A percentile compares a stretch with the other conserved stretches of the same genome.
These are phyloP conservation scores for Tephrocybe sp. DNA, from an alignment of 768 basidiomycete genomes.

Conservation along the genomic window DNA sequence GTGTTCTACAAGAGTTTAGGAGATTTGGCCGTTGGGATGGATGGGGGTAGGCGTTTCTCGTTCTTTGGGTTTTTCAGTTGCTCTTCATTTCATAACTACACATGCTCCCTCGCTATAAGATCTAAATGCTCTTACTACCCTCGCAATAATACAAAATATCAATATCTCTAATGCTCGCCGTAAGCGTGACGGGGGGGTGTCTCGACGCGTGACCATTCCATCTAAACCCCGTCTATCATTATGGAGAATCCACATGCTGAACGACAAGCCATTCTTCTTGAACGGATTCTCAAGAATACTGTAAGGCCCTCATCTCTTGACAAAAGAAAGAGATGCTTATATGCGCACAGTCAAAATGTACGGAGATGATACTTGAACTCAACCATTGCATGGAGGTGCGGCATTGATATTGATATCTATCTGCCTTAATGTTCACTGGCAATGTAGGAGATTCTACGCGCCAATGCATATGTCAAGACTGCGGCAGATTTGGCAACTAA, in stretches of 20 bases:
- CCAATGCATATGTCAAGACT: constrained; percentile 73
- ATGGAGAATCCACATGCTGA: constrained; percentile 98
- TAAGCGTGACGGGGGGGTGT: constrained; percentile 13
- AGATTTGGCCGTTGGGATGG: constrained; percentile 89
- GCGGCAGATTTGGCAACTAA: constrained; percentile 84
- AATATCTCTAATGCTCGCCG: neutral
- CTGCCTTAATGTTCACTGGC: constrained; percentile 2
- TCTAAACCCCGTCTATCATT: too few species aligned
- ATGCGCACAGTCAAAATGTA: constrained; percentile 77
- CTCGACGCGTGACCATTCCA: constrained; percentile 15
- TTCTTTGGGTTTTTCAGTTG: neutral
- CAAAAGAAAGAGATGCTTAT: neutral
- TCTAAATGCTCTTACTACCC: constrained; percentile 10
- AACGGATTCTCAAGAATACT: constrained; percentile 87
- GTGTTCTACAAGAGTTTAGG: constrained; percentile 73
- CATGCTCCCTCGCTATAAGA: constrained; percentile 2
- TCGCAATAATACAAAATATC: neutral
- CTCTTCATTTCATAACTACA: constrained; percentile 3
- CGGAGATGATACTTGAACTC: constrained; percentile 84
- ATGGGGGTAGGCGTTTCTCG: constrained; percentile 50
- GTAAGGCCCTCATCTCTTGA: constrained; percentile 36
- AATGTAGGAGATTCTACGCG: constrained; percentile 73
- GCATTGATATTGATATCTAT: neutral
- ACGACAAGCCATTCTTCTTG: constrained; percentile 84
- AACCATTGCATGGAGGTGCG: constrained; percentile 83